Evolutionary conservation across 257 asterid species (phyloP).

Genomic region (Pogostemon cablin): DNA sequence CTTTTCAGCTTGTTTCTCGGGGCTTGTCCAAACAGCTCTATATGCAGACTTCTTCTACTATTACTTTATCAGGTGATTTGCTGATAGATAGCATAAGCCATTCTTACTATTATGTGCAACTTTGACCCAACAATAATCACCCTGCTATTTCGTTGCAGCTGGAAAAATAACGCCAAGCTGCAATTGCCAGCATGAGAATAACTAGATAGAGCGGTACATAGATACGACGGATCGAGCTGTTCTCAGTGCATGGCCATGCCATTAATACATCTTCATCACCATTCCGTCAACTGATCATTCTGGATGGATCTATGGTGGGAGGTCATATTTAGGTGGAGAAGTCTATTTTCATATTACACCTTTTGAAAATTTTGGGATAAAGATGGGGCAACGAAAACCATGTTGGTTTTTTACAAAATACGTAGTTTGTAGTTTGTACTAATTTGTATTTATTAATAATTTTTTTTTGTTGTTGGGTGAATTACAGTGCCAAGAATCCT

Average conservation of each 20-base stretch:
- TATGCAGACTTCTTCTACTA: constrained; percentile 97
- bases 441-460: background rate
- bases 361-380: constrained; percentile 14
- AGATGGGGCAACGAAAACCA: background rate
- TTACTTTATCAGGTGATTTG: constrained; percentile 78
- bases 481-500: constrained; percentile 4
- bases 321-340: constrained; percentile 22
- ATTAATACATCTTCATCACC: constrained; percentile 25
- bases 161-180: constrained; percentile 73
- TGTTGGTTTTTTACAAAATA: constrained; percentile 2
- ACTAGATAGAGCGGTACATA: constrained; percentile 8
- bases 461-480: background rate
- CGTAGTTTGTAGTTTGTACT: constrained; percentile 8
- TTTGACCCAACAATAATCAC: constrained; percentile 4
- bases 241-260: background rate
- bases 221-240: constrained; percentile 7
- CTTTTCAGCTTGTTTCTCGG: constrained; percentile 70
- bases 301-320: constrained; percentile 30
- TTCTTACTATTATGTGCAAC: background rate
- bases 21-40: constrained; percentile 82
- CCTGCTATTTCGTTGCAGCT: constrained; percentile 52
- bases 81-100: constrained; percentile 15
- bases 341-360: constrained; percentile 20
- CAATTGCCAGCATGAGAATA: constrained; percentile 73
- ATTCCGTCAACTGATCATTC: constrained; percentile 21